Conservation (phyloP, 2,329 filamentous ascomycete species). For the Pseudocercospora eumusae region DNA sequence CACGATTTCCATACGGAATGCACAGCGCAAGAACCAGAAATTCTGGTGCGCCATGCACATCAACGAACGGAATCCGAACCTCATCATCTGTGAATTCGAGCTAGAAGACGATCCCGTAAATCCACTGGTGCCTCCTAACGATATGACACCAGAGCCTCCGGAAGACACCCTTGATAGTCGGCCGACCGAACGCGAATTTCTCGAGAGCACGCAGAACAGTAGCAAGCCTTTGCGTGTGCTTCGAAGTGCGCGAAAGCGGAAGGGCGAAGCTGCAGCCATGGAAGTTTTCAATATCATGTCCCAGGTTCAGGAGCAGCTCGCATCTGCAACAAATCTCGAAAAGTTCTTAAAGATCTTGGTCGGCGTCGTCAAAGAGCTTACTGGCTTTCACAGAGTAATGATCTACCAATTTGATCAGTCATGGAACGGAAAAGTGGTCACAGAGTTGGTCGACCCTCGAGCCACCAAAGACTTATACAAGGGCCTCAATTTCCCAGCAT, state of each 20-base stretch:
- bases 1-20: conserved; percentile 68
- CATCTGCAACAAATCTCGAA: conserved; percentile 69
- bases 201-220: conserved; percentile 71
- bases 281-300: conserved; percentile 91
- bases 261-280: conserved; percentile 79
- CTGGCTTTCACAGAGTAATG: conserved; percentile 90
- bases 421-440: conserved; percentile 85
- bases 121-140: conserved; percentile 64
- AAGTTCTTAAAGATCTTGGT: conserved; percentile 77
- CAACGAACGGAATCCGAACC: conserved; percentile 64
- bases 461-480: conserved; percentile 83
- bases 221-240: conserved; percentile 78
- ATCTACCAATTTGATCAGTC: conserved; percentile 83
- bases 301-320: conserved; percentile 84
- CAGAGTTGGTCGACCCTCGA: conserved; percentile 78
- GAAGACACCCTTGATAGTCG: conserved; percentile 73
- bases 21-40: conserved; percentile 60
- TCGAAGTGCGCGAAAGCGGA: conserved; percentile 71
- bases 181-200: conserved; percentile 71
- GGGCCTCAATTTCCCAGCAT: conserved; percentile 83
- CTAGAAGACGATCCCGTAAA: conserved; percentile 72
- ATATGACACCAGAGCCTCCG: conserved; percentile 63
- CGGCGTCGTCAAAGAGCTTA: conserved; percentile 84
- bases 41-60: conserved; percentile 88
- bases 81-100: conserved; percentile 87